Conservation (phyloP, 2,329 filamentous ascomycete genomes). For the Ophidiomyces ophidiicola region DNA sequence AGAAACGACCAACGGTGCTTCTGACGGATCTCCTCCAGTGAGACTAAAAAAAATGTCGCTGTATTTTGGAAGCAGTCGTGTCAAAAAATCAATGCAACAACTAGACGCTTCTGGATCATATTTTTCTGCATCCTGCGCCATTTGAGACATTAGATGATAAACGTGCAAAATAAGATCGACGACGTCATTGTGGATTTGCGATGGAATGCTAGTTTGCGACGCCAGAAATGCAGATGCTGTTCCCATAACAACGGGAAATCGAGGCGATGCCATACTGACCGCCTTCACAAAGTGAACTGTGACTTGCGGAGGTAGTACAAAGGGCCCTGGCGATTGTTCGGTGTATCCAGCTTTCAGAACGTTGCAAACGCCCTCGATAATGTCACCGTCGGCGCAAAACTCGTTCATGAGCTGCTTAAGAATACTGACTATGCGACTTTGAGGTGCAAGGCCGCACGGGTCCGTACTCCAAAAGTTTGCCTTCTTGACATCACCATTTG, state of each 20-base stretch:
- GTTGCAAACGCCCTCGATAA: conserved; percentile 36
- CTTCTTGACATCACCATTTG: conserved; percentile 21
- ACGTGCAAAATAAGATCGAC: conserved; percentile 30
- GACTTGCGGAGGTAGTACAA: conserved; percentile 32
- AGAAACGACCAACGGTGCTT: conserved; percentile 23
- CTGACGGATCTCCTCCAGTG: conserved; percentile 13
- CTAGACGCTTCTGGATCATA: conserved; percentile 35
- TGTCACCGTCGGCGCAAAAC: conserved; percentile 30
- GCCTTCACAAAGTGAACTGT: conserved; percentile 33
- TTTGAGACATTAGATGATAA: conserved; percentile 28
- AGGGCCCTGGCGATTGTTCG: conserved; percentile 31
- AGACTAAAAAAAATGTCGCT: conserved; percentile 29
- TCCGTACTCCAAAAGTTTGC: conserved; percentile 28
- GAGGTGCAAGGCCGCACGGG: conserved; percentile 23
- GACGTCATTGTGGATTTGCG: conserved; percentile 25
- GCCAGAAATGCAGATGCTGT: conserved; percentile 37
- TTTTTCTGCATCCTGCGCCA: conserved; percentile 24
- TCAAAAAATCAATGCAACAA: conserved; percentile 36
- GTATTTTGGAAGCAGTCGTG: conserved; percentile 33
- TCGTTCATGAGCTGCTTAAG: conserved; percentile 31
- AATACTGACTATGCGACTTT: conserved; percentile 30
- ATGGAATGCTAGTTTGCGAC: conserved; percentile 28
- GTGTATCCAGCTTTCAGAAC: conserved; percentile 37
- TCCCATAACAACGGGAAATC: conserved; percentile 29
- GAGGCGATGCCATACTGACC: conserved; percentile 22